Percentiles rank a stretch among this genome's conserved stretches.
Conservation (phyloP, 306 rosid species). For the Malus sylvestris region DNA sequence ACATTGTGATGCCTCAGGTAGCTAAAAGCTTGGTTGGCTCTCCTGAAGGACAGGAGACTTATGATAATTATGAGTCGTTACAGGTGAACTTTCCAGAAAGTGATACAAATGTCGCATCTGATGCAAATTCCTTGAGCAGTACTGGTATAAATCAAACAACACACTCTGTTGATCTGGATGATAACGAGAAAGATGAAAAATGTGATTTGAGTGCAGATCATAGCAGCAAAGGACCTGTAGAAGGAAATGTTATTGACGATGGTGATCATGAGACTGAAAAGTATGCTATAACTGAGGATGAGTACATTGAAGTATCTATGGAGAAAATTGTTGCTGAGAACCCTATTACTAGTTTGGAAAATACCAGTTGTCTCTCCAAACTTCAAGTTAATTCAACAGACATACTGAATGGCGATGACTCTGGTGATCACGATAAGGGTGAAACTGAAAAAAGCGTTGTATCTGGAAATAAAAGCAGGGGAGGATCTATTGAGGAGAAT, state of each 20-base stretch:
- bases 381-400: constrained; percentile 20
- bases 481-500: constrained; percentile 12
- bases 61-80: constrained; percentile 14
- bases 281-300: constrained; percentile 11
- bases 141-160: constrained; percentile 21
- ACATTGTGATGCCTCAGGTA: constrained; percentile 21
- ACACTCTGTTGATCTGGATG: constrained; percentile 9
- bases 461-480: constrained; percentile 23
- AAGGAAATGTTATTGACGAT: constrained; percentile 17
- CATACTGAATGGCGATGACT: constrained; percentile 13
- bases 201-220: constrained; percentile 21
- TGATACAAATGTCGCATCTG: constrained; percentile 9
- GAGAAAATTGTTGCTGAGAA: constrained; percentile 8
- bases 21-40: constrained; percentile 15
- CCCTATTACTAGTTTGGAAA: constrained; percentile 8
- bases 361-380: constrained; percentile 17
- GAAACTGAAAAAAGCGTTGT: constrained; percentile 18
- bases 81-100: constrained; percentile 16
- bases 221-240: constrained; percentile 19
- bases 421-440: constrained; percentile 7
- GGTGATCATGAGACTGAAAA: constrained; percentile 22
- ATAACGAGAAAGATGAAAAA: constrained; percentile 19
- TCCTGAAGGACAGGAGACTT: constrained; percentile 30
- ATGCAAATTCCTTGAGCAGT: constrained; percentile 12
- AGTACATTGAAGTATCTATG: not conserved